Evolutionary conservation across 2,329 filamentous ascomycete species (phyloP).

Genomic region (Basipetospora chlamydospora): DNA sequence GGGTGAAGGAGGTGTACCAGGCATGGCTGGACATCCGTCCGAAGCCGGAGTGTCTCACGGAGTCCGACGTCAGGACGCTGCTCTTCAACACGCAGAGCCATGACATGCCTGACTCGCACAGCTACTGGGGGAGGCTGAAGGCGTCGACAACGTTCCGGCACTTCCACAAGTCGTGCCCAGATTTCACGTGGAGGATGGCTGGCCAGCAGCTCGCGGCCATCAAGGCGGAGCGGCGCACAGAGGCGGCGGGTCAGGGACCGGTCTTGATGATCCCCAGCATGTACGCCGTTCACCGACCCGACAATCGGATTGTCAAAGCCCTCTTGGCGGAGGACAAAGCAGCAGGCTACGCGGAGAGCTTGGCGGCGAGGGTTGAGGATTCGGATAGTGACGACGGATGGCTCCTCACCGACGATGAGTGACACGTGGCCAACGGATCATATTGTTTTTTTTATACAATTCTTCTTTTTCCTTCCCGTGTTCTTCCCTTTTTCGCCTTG

Average conservation of each 20-base stretch:
- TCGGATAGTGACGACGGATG: too few relatives aligned
- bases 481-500: too few relatives aligned
- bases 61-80: constrained; percentile 14
- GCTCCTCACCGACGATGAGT: constrained; percentile 12
- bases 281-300: constrained; percentile 21
- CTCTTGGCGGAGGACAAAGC: constrained; percentile 14
- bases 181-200: constrained; percentile 31
- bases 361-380: constrained; percentile 4
- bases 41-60: constrained; percentile 10
- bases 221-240: constrained; percentile 10
- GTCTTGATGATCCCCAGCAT: constrained; percentile 21
- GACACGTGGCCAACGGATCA: too few relatives aligned
- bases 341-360: constrained; percentile 11
- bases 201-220: constrained; percentile 22
- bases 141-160: constrained; percentile 31
- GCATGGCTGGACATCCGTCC: constrained; percentile 28
- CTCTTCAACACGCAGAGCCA: constrained; percentile 16
- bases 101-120: constrained; percentile 8
- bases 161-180: constrained; percentile 1
- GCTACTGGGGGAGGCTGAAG: constrained; percentile 33
- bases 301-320: constrained; percentile 16
- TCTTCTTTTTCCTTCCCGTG: too few relatives aligned
- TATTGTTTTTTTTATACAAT: too few relatives aligned
- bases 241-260: constrained; percentile 10
- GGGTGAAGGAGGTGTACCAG: constrained; percentile 21